These are phyloP conservation scores for Aspergillus sp. DNA, from an alignment of 2,329 filamentous ascomycete species.

Conservation along the genomic window DNA sequence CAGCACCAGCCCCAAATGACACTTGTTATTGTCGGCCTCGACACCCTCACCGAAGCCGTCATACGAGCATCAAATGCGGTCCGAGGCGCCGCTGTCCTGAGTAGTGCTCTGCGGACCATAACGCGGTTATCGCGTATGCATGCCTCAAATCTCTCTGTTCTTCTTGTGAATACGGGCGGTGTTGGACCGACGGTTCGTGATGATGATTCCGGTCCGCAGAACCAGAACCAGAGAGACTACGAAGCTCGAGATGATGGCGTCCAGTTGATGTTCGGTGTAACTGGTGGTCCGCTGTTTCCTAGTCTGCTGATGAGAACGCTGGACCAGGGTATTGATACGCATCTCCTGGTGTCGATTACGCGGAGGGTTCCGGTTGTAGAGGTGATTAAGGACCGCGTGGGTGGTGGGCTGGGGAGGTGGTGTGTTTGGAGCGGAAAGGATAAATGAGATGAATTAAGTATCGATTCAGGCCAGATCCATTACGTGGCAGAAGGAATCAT, in stretches of 20 bases:
- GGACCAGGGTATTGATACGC: conserved; percentile 41
- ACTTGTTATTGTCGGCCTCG: conserved; percentile 36
- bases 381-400: conserved; percentile 41
- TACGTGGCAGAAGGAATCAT: not conserved
- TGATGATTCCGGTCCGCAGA: not conserved
- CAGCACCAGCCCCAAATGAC: not conserved
- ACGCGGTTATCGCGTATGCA: conserved; percentile 34
- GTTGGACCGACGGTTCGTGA: conserved; percentile 20
- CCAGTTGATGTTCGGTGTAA: conserved; percentile 27
- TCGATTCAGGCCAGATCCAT: not conserved
- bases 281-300: conserved; percentile 22
- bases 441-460: not conserved
- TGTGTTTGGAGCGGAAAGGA: conserved; percentile 26
- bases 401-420: conserved; percentile 38
- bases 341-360: conserved; percentile 36
- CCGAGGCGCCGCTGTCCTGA: conserved; percentile 34
- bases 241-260: conserved; percentile 5
- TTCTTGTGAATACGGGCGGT: conserved; percentile 39
- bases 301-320: conserved; percentile 36
- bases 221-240: not conserved
- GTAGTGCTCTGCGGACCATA: conserved; percentile 32
- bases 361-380: conserved; percentile 31
- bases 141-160: conserved; percentile 28
- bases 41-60: conserved; percentile 36
- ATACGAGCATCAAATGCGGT: conserved; percentile 39